phyloP scores from a whole-genome alignment of 208 protist species.

The Leishmania lainsoni region DNA sequence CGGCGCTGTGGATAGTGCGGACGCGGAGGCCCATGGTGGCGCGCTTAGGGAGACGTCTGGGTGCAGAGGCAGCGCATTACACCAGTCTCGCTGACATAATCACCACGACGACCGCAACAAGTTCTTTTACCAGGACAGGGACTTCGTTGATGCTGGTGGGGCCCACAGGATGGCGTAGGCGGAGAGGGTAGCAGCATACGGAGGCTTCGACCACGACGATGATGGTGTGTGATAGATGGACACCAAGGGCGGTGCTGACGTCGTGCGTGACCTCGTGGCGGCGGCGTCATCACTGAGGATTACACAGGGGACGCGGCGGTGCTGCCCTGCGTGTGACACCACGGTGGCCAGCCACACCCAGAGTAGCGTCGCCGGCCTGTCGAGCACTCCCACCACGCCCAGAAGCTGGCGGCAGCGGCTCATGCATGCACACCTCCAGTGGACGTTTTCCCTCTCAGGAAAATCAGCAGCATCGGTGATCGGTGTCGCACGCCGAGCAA shows the following conservation, averaged over 20 bases:
- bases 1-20: too few relatives aligned
- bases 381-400: conserved; percentile 20
- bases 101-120: too few relatives aligned
- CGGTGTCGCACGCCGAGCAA: background rate
- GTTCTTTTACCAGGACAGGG: too few relatives aligned
- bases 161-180: background rate
- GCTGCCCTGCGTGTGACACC: conserved; percentile 14
- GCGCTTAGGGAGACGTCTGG: too few relatives aligned
- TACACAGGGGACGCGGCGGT: conserved; percentile 12
- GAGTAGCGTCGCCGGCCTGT: conserved; percentile 20
- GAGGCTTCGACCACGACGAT: background rate
- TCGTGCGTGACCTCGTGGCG: background rate
- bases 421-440: conserved; percentile 15
- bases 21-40: too few relatives aligned
- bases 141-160: background rate
- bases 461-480: background rate
- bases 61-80: too few relatives aligned
- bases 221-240: background rate
- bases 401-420: conserved; percentile 19
- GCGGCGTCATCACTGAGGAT: conserved; percentile 12
- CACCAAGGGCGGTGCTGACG: background rate
- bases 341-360: conserved; percentile 11
- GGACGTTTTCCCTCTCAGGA: background rate
- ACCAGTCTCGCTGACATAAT: too few relatives aligned
- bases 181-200: background rate